phyloP scores from a whole-genome alignment of 2,329 filamentous ascomycete genomes.

The Ascochyta pisi region DNA sequence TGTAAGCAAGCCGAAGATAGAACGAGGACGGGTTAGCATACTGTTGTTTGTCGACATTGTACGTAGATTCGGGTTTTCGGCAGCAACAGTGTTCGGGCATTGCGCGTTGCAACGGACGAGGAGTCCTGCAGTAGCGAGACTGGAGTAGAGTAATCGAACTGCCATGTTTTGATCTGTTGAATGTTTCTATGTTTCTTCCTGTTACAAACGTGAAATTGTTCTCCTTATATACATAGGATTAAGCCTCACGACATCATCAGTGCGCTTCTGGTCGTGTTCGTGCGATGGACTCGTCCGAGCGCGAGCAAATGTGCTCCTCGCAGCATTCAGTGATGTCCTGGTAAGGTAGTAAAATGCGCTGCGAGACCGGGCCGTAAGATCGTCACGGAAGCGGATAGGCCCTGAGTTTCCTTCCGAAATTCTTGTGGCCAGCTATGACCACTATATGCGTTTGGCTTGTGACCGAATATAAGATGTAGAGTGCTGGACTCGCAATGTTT shows the following conservation, averaged over 20 bases:
- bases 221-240: neutral
- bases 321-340: neutral
- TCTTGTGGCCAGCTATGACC: neutral
- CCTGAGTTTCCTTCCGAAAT: neutral
- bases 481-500: neutral
- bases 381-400: neutral
- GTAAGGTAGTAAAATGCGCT: neutral
- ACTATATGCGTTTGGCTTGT: neutral
- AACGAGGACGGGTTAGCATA: neutral
- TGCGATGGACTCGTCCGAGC: neutral
- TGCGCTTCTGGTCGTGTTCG: neutral
- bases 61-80: neutral
- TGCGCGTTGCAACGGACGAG: neutral
- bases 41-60: neutral
- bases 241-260: neutral
- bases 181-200: neutral
- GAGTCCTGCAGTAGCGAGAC: neutral
- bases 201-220: neutral
- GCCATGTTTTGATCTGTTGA: neutral
- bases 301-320: neutral
- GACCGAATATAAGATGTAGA: no score
- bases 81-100: neutral
- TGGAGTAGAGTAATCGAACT: neutral
- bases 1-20: neutral
- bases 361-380: neutral